Evolutionary conservation across 352 stramenopile genomes (phyloP), one percentile per base, ranked within the genome.

Genomic region (Thalassiosira livingstoniorum): DNA sequence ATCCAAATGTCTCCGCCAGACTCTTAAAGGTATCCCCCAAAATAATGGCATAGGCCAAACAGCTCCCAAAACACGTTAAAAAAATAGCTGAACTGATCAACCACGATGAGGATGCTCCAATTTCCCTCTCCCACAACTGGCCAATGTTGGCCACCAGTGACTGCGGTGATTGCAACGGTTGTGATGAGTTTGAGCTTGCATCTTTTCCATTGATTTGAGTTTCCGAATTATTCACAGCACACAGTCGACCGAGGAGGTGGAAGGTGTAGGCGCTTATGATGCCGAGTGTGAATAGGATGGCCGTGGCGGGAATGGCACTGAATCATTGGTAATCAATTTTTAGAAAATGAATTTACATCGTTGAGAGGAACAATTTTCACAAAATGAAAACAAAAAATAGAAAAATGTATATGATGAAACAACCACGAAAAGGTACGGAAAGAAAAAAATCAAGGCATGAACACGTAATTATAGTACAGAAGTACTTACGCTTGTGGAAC

Each of bases 181-280:
- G n/a, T 7, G 47, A 58, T 58, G 47, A 27, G 4, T 58, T 58
- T 58, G 47, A 58, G 11, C n/a, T 60, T 43, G 55, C 78, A 35
- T 72, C 74, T 80, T 88, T 54, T 39, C 67, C 62, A 1, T 81
- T 29, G 0, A 7, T 45, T 23, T n/a, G 32, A 35, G 54, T 67
- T 57, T 78, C 73, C 34, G 18, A 54, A 23, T 62, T 61, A 10
- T 55, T 65, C 5, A 78, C 62, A n/a, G 80, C 72, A 43, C 87
- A 90, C 2, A 91, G 58, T 45, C 92, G 88, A 47, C 92, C 93
- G 58, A 96, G 92, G 11, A 95, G 80, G 45, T 82, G 65, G 80
- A 97, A 97, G 21, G 90, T 94, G 83, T 97, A 96, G 7, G 91
- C 92, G 32, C 85, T 92, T 0, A 96, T 73, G 27, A 73, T 57